A percentile compares a stretch with the other conserved stretches of the same genome.
phyloP scores from a whole-genome alignment of 2,329 filamentous ascomycete species.

The Scorias spongiosa region DNA sequence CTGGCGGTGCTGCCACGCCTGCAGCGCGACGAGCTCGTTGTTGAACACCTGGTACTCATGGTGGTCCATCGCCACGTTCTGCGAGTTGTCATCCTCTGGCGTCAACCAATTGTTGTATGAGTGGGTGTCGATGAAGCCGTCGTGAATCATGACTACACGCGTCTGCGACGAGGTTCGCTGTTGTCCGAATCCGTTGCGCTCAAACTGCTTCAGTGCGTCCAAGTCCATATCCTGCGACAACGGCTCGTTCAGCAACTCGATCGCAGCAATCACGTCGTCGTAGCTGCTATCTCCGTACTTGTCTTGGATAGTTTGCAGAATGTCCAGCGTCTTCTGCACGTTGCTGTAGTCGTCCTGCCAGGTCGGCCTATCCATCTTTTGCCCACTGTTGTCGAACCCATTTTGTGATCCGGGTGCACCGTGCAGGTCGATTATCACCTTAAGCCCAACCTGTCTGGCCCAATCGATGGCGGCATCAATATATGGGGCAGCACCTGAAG shows the following conservation, averaged over 20 bases:
- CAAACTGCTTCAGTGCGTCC: constrained; percentile 36
- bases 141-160: constrained; percentile 40
- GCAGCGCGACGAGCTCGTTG: constrained; percentile 33
- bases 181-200: constrained; percentile 37
- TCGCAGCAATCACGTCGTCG: constrained; percentile 43
- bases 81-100: constrained; percentile 31
- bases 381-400: constrained; percentile 48
- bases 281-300: constrained; percentile 41
- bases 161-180: constrained; percentile 17
- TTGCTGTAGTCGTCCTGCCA: constrained; percentile 31
- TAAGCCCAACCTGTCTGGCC: constrained; percentile 36
- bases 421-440: constrained; percentile 25
- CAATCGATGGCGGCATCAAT: constrained; percentile 42
- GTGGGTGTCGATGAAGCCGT: constrained; percentile 38
- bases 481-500: constrained; percentile 36
- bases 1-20: constrained; percentile 38
- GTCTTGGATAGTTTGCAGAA: constrained; percentile 41
- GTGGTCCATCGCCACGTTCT: constrained; percentile 47
- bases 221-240: constrained; percentile 31
- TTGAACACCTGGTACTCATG: constrained; percentile 56
- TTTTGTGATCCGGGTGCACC: constrained; percentile 30
- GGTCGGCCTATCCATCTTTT: constrained; percentile 24
- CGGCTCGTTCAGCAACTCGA: constrained; percentile 44
- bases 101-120: constrained; percentile 49
- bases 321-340: constrained; percentile 35